phyloP scores from a whole-genome alignment of 202 grass and related monocot species.

The Eragrostis tef region DNA sequence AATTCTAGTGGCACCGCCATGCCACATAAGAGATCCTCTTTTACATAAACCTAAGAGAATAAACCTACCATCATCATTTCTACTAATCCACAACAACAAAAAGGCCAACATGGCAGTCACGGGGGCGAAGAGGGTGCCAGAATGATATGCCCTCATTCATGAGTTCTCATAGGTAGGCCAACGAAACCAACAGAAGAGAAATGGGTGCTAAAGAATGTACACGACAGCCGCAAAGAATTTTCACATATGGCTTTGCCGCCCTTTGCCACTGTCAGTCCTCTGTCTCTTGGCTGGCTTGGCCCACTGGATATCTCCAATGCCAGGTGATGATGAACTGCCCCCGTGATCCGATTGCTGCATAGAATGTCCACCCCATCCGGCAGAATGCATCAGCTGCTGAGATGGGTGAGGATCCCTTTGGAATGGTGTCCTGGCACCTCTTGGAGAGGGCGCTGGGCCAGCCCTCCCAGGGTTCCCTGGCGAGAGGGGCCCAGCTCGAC shows the following conservation, averaged over 20 bases:
- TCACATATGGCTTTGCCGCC: slow-evolving; percentile 87
- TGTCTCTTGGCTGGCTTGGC: slow-evolving; percentile 84
- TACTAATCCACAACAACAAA: slow-evolving; percentile 21
- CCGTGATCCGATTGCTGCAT: slow-evolving; percentile 50
- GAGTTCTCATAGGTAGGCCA: slow-evolving; percentile 6
- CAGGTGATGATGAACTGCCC: slow-evolving; percentile 26
- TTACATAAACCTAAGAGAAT: slow-evolving; percentile 39
- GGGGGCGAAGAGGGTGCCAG: slow-evolving; percentile 3
- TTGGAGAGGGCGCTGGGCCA: slow-evolving; percentile 54
- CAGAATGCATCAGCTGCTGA: slow-evolving; percentile 54
- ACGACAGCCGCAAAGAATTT: slow-evolving; percentile 22
- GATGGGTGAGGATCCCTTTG: slow-evolving; percentile 66
- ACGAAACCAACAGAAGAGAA: background rate
- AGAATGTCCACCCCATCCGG: slow-evolving; percentile 55
- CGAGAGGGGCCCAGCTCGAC: slow-evolving; percentile 60
- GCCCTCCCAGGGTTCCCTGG: slow-evolving; percentile 57
- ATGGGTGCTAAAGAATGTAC: slow-evolving; percentile 47
- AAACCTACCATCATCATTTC: slow-evolving; percentile 13
- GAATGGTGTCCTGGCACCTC: slow-evolving; percentile 56
- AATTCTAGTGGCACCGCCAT: slow-evolving; percentile 22
- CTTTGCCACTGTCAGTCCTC: slow-evolving; percentile 84
- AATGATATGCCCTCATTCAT: too few relatives aligned
- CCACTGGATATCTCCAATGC: slow-evolving; percentile 92
- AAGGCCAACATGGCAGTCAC: background rate
- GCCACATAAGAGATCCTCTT: slow-evolving; percentile 29